Conservation (phyloP, 805 yeast genomes). For the Blastobotrys peoriensis region DNA sequence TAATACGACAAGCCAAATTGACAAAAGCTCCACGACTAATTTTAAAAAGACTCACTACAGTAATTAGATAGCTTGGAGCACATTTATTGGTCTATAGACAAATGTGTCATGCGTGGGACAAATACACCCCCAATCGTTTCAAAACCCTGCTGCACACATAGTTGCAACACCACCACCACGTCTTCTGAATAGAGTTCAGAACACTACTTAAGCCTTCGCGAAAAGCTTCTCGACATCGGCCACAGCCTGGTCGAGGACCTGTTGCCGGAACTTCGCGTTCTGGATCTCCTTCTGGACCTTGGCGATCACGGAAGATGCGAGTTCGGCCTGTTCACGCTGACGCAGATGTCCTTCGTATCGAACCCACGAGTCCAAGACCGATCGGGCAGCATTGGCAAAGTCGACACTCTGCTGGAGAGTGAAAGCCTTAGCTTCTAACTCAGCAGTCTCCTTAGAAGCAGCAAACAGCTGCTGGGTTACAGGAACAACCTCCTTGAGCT, state of each 20-base stretch:
- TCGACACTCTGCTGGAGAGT: slow-evolving; percentile 89
- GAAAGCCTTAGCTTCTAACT: slow-evolving; percentile 89
- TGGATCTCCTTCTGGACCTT: slow-evolving; percentile 80
- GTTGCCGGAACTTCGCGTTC: slow-evolving; percentile 90
- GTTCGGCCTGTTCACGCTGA: slow-evolving; percentile 91
- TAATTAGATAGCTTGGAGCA: too few relatives aligned
- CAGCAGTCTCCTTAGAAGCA: slow-evolving; percentile 93
- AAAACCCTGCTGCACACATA: too few relatives aligned
- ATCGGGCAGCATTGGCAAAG: slow-evolving; percentile 83
- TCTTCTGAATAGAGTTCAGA: too few relatives aligned
- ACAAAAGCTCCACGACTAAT: too few relatives aligned
- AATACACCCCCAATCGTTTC: too few relatives aligned
- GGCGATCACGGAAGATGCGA: slow-evolving; percentile 76
- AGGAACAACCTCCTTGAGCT: slow-evolving; percentile 84
- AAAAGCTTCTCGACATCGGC: slow-evolving; percentile 69
- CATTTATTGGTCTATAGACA: too few relatives aligned
- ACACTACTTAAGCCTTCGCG: slow-evolving; percentile 5
- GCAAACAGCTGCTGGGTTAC: slow-evolving; percentile 90
- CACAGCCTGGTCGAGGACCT: slow-evolving; percentile 83
- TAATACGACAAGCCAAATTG: too few relatives aligned
- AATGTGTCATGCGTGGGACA: too few relatives aligned
- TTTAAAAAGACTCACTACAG: too few relatives aligned
- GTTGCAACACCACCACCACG: too few relatives aligned
- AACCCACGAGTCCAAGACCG: slow-evolving; percentile 97
- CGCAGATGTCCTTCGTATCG: slow-evolving; percentile 96